Evolutionary conservation across 805 yeast species (phyloP).

Genomic region (Candida caryicola): DNA sequence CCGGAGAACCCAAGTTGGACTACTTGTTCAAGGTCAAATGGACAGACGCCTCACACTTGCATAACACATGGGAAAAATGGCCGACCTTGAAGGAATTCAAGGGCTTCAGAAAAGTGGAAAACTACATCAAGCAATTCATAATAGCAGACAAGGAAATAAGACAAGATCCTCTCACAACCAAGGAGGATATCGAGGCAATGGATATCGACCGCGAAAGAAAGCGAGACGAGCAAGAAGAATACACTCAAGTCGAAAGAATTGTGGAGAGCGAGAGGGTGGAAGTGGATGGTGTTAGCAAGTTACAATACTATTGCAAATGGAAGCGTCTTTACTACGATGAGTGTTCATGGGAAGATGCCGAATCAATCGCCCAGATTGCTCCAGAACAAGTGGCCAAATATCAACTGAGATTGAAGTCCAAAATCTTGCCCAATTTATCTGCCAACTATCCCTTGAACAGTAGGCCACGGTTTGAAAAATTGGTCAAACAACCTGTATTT

Average conservation of each 20-base stretch:
- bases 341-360: conserved; percentile 95
- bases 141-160: conserved; percentile 73
- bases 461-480: conserved; percentile 88
- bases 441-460: conserved; percentile 66
- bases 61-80: conserved; percentile 90
- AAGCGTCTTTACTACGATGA: conserved; percentile 89
- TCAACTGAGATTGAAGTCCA: conserved; percentile 77
- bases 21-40: conserved; percentile 73
- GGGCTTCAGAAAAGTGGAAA: conserved; percentile 85
- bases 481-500: conserved; percentile 81
- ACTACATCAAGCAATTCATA: conserved; percentile 78
- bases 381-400: conserved; percentile 81
- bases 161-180: conserved; percentile 75
- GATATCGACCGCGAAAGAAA: conserved; percentile 85
- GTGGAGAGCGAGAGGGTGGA: conserved; percentile 78
- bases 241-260: conserved; percentile 82
- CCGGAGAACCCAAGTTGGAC: conserved; percentile 56
- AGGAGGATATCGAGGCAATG: conserved; percentile 91
- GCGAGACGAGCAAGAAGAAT: conserved; percentile 80
- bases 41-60: conserved; percentile 84
- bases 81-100: conserved; percentile 47
- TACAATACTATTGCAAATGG: conserved; percentile 92
- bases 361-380: conserved; percentile 76
- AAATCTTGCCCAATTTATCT: conserved; percentile 77
- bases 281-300: conserved; percentile 61